Evolutionary conservation across 2,329 filamentous ascomycete genomes (phyloP), one percentile per base, ranked within the genome.

Genomic region (Hortaea werneckii): DNA sequence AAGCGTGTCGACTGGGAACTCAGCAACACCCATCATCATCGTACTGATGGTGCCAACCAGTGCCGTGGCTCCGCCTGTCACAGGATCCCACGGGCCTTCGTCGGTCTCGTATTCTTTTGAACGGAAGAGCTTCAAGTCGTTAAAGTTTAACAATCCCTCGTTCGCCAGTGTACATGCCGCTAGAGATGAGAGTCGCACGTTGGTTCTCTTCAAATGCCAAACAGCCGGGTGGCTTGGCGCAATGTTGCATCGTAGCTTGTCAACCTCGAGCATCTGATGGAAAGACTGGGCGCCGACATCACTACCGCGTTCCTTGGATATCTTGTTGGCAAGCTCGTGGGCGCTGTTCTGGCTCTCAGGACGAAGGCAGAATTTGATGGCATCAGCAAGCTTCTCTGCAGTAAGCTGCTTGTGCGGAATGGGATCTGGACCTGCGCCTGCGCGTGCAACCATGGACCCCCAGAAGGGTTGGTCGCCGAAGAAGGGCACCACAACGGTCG

Each of bases 11-110:
- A 73, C 68, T 0, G 79, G 79, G 39, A 82, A 71, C 58, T 94
- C 87, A 1, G 85, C 85, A 37, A 94, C 74, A 1, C 87, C 86
- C 76, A 94, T 84, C 57, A 85, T 78, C 47, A 95, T 82, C 35
- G 78, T 83, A 27, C 83, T 81, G 40, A 92, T 72, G n/a, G 89
- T 90, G 5, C 85, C 84, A n/a, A 94, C 70, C 1, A 95, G 67
- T 0, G 88, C 86, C 39, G 80, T 78, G 0, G 87, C 81, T 11
- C 80, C 85, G 13, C 86, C 87, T 10, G 83, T 81, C 26, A 94
- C 77, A 0, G 87, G 87, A 53, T 92, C 87, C 57, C 78, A 80
- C 0, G 87, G 87, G 39, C 88, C 83, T 29, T 83, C 79, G 48
- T 87, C 84, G 0, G 84, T 86, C 52, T 83, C 79, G 62, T 90